phyloP scores from a whole-genome alignment of 1,139 yeast genomes.

The Saccharomycopsis hybrid region DNA sequence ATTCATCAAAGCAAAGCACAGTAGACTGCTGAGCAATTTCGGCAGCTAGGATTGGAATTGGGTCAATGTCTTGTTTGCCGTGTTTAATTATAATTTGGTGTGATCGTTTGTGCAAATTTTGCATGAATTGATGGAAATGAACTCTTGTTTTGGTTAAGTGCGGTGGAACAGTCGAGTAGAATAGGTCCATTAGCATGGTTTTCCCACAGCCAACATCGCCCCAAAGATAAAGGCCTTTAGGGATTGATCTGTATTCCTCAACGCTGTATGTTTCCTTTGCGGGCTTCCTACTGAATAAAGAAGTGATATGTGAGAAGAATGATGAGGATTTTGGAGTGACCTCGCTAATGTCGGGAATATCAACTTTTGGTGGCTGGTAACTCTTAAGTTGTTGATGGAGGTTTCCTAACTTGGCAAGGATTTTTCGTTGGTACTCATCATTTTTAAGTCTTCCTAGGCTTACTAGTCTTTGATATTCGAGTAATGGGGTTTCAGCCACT shows the following conservation, averaged over 20 bases:
- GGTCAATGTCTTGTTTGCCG: constrained; percentile 63
- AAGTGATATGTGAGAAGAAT: not conserved
- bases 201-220: constrained; percentile 99
- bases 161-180: constrained; percentile 72
- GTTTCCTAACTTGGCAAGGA: constrained; percentile 46
- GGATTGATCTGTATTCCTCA: constrained; percentile 34
- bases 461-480: constrained; percentile 56
- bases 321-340: not conserved
- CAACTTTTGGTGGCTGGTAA: constrained; percentile 53
- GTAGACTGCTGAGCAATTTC: constrained; percentile 74
- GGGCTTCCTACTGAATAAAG: too few relatives aligned
- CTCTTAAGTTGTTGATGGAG: constrained; percentile 41
- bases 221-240: constrained; percentile 80
- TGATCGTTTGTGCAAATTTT: constrained; percentile 78
- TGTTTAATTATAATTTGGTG: constrained; percentile 64
- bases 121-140: constrained; percentile 98
- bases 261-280: too few relatives aligned
- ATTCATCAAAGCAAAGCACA: constrained; percentile 89
- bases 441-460: constrained; percentile 46
- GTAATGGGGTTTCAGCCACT: constrained; percentile 39
- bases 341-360: constrained; percentile 39
- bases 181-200: constrained; percentile 96
- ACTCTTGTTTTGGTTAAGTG: constrained; percentile 72
- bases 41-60: constrained; percentile 77
- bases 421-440: constrained; percentile 61